phyloP scores from a whole-genome alignment of 495 filamentous ascomycete species.

The Penicillium steckii region DNA sequence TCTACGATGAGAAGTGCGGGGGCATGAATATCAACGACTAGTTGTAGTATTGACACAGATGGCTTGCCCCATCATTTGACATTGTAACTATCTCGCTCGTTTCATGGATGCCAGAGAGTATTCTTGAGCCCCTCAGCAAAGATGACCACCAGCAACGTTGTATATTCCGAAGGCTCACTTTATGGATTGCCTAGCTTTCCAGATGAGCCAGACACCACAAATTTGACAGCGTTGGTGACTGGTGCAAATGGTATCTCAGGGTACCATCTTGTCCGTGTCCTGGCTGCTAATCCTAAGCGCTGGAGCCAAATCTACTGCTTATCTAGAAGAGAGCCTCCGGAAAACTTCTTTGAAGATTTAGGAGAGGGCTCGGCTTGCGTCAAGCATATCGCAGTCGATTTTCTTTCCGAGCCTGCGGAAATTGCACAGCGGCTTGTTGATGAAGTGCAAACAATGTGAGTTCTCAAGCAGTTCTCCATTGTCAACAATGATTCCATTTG shows the following conservation, averaged over 20 bases:
- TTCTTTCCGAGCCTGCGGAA: slow-evolving; percentile 34
- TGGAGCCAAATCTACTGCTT: slow-evolving; percentile 52
- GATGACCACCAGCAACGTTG: not conserved
- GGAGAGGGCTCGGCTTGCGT: slow-evolving; percentile 18
- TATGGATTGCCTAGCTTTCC: not conserved
- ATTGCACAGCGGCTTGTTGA: slow-evolving; percentile 24
- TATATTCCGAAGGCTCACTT: not conserved
- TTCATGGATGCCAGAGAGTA: too few relatives aligned
- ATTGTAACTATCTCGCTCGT: too few relatives aligned
- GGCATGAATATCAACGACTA: too few relatives aligned
- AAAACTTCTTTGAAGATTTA: slow-evolving; percentile 10
- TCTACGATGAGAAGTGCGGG: too few relatives aligned
- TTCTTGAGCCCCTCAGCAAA: too few relatives aligned
- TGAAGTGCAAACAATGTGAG: not conserved
- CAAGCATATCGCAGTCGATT: slow-evolving; percentile 45
- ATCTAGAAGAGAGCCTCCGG: slow-evolving; percentile 37
- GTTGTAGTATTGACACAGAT: too few relatives aligned
- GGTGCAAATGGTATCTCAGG: slow-evolving; percentile 53
- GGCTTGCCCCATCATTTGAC: too few relatives aligned
- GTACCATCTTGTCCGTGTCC: slow-evolving; percentile 42
- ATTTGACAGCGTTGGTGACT: slow-evolving; percentile 50
- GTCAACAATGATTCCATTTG: not conserved
- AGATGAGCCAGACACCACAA: slow-evolving; percentile 5
- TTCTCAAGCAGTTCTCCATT: not conserved
- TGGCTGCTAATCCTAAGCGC: slow-evolving; percentile 36